These are phyloP conservation scores for Jasminum sambac DNA, from an alignment of 257 asterid species.

Conservation along the genomic window DNA sequence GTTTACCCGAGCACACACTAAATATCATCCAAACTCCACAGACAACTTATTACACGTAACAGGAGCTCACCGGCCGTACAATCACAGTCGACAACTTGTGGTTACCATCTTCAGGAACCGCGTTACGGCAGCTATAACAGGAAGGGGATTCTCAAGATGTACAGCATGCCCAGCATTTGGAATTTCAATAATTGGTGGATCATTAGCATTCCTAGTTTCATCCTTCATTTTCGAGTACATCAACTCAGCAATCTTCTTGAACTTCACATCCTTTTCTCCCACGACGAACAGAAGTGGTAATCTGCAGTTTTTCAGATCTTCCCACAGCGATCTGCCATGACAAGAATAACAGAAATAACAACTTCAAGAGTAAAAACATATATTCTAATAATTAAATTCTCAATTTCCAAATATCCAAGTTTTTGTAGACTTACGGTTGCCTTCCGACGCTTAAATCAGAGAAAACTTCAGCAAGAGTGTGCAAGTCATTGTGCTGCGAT, in stretches of 20 bases:
- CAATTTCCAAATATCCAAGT: not conserved
- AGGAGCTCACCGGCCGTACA: not conserved
- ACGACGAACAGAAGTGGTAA: slow-evolving; percentile 69
- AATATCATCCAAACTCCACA: not conserved
- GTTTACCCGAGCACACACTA: not conserved
- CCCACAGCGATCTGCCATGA: slow-evolving; percentile 72
- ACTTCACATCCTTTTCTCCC: slow-evolving; percentile 80
- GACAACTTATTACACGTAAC: not conserved
- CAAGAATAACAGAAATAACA: slow-evolving; percentile 6
- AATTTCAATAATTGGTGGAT: slow-evolving; percentile 51
- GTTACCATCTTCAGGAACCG: slow-evolving; percentile 43
- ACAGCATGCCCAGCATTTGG: slow-evolving; percentile 85
- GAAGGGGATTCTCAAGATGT: slow-evolving; percentile 90
- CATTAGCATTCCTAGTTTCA: slow-evolving; percentile 20
- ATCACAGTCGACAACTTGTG: not conserved
- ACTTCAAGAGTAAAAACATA: not conserved
- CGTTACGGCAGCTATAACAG: slow-evolving; percentile 61
- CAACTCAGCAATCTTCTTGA: slow-evolving; percentile 61
- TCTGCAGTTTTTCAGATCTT: slow-evolving; percentile 68
- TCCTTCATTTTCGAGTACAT: slow-evolving; percentile 44
- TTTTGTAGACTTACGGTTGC: slow-evolving; percentile 69
- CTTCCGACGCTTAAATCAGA: slow-evolving; percentile 83
- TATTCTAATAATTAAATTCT: not conserved
- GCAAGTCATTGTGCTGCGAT: slow-evolving; percentile 63
- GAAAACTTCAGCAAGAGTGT: slow-evolving; percentile 62